Conservation (phyloP, 176 grass and related monocot species). For the Aegilops umbellulata region DNA sequence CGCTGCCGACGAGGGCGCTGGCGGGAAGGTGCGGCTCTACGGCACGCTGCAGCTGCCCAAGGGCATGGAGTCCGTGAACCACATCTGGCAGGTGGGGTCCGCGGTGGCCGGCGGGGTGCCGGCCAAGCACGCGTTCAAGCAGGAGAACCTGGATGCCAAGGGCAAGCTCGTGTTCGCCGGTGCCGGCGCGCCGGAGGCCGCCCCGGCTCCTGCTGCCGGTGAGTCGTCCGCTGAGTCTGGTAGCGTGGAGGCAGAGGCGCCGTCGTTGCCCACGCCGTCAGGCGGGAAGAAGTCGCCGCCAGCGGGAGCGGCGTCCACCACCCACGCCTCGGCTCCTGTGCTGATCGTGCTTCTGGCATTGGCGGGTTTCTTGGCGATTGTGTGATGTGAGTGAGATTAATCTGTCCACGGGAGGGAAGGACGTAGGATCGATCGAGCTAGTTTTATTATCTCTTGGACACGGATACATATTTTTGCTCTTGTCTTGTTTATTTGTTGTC, state of each 20-base stretch:
- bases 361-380: constrained; percentile 13
- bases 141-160: constrained; percentile 42
- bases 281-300: background rate
- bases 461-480: background rate
- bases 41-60: constrained; percentile 50
- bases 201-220: constrained; percentile 19
- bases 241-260: background rate
- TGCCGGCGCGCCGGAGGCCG: background rate
- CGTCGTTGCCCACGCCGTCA: constrained; percentile 6
- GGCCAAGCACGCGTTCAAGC: constrained; percentile 36
- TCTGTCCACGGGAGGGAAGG: background rate
- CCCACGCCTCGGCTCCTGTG: background rate
- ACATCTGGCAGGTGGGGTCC: constrained; percentile 76
- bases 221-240: background rate
- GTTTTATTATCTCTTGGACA: background rate
- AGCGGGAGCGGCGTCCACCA: background rate
- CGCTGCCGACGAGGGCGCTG: constrained; percentile 36
- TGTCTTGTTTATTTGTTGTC: background rate
- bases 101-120: constrained; percentile 39
- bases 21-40: constrained; percentile 52
- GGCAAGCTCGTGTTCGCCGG: constrained; percentile 39
- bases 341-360: constrained; percentile 7
- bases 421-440: constrained; percentile 12
- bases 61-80: constrained; percentile 40
- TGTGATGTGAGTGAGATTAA: background rate